A percentile compares a stretch with the other conserved stretches of the same genome.
phyloP scores from a whole-genome alignment of 176 grass and related monocot genomes.

The Avena insularis region DNA sequence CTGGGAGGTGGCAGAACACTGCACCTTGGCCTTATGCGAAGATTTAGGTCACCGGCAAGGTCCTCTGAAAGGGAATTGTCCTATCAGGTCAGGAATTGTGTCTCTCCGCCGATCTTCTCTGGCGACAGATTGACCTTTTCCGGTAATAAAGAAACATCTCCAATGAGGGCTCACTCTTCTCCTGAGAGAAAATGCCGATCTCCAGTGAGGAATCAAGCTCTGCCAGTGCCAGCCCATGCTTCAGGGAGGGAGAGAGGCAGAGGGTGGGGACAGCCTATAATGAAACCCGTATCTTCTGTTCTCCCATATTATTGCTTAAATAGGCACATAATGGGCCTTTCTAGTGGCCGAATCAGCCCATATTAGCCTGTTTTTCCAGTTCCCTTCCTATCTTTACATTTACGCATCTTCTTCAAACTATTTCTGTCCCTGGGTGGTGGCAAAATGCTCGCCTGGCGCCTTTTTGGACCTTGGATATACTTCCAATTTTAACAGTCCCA shows the following conservation, averaged over 20 bases:
- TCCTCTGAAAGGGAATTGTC: neutral
- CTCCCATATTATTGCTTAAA: neutral
- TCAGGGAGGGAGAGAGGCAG: neutral
- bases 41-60: neutral
- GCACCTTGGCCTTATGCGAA: neutral
- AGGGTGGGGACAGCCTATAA: neutral
- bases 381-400: neutral
- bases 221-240: neutral
- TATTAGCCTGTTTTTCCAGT: neutral
- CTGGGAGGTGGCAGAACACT: neutral
- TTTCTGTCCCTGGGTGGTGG: neutral
- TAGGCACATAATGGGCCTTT: neutral
- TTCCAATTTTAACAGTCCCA: neutral
- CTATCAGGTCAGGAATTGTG: neutral
- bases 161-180: neutral
- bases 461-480: neutral
- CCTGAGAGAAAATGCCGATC: neutral
- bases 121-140: neutral
- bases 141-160: neutral
- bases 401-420: neutral
- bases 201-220: neutral
- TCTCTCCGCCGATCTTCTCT: neutral
- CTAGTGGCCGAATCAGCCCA: neutral
- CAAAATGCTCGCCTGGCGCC: neutral
- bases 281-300: neutral